phyloP scores from a whole-genome alignment of 2,329 filamentous ascomycete species.

The Dothistroma septosporum region DNA sequence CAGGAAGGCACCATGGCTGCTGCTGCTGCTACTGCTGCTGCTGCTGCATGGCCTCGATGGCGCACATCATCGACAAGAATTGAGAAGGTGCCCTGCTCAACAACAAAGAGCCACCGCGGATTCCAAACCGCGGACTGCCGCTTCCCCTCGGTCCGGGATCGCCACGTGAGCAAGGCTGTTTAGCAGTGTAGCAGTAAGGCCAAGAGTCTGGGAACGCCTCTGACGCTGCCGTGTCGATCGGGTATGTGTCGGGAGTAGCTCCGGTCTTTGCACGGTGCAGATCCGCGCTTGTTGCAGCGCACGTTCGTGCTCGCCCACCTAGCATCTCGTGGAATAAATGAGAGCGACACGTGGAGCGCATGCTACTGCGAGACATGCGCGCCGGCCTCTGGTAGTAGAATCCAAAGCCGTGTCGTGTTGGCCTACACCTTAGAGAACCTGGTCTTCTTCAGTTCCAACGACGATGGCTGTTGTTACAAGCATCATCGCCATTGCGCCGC shows the following conservation, averaged over 20 bases:
- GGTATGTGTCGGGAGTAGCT: background rate
- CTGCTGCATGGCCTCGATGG: too few relatives aligned
- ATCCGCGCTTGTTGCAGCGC: background rate
- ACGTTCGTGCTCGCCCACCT: background rate
- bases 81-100: too few relatives aligned
- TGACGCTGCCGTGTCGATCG: background rate
- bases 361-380: constrained; percentile 5
- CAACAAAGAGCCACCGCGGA: too few relatives aligned
- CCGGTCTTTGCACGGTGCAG: background rate
- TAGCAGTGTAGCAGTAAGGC: background rate
- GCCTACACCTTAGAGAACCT: too few relatives aligned
- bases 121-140: background rate
- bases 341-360: constrained; percentile 1
- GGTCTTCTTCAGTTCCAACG: too few relatives aligned
- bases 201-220: background rate
- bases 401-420: too few relatives aligned
- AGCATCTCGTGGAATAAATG: constrained; percentile 3
- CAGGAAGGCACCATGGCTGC: too few relatives aligned
- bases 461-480: background rate
- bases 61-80: too few relatives aligned
- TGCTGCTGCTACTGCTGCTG: too few relatives aligned
- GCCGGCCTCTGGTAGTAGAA: background rate
- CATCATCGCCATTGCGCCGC: background rate
- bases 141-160: background rate
- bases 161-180: background rate